Conservation (phyloP, 2,329 filamentous ascomycete species). For the Fusarium coicis region DNA sequence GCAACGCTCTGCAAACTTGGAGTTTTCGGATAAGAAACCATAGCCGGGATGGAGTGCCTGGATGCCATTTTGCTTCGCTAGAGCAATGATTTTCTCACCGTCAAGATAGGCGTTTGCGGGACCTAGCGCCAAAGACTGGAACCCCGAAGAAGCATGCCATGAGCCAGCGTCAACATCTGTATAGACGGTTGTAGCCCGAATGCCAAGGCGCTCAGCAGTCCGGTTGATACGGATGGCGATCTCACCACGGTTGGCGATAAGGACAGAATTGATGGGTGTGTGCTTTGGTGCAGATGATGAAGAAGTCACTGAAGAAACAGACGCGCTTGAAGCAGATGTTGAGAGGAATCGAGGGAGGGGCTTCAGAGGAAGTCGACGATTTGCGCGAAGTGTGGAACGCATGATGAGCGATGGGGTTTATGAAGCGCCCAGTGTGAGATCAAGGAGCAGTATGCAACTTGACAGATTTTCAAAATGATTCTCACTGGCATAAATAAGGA, state of each 20-base stretch:
- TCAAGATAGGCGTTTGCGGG: slow-evolving; percentile 89
- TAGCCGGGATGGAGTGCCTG: slow-evolving; percentile 96
- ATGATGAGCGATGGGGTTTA: slow-evolving; percentile 50
- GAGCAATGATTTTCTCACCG: slow-evolving; percentile 88
- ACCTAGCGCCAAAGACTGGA: slow-evolving; percentile 85
- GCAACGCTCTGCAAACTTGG: slow-evolving; percentile 87
- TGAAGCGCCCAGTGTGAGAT: slow-evolving; percentile 26
- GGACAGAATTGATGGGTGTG: slow-evolving; percentile 76
- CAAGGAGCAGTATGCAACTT: slow-evolving; percentile 16
- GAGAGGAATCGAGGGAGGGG: slow-evolving; percentile 54
- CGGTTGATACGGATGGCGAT: slow-evolving; percentile 93
- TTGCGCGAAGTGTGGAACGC: slow-evolving; percentile 64
- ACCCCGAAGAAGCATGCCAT: slow-evolving; percentile 88
- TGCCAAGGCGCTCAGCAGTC: slow-evolving; percentile 88
- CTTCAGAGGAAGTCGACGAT: slow-evolving; percentile 60
- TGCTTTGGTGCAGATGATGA: slow-evolving; percentile 46
- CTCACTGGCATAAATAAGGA: slow-evolving; percentile 19
- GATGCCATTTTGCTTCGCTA: slow-evolving; percentile 87
- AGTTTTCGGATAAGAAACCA: slow-evolving; percentile 95
- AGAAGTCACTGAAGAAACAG: slow-evolving; percentile 48
- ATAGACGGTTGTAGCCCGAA: slow-evolving; percentile 93
- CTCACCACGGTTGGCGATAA: slow-evolving; percentile 97
- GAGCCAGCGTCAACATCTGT: slow-evolving; percentile 89
- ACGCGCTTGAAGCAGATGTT: slow-evolving; percentile 47
- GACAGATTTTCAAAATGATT: slow-evolving; percentile 13